A percentile compares a stretch with the other conserved stretches of the same genome.
phyloP scores from a whole-genome alignment of 2,329 filamentous ascomycete species.

The Hymenoscyphus linearis region DNA sequence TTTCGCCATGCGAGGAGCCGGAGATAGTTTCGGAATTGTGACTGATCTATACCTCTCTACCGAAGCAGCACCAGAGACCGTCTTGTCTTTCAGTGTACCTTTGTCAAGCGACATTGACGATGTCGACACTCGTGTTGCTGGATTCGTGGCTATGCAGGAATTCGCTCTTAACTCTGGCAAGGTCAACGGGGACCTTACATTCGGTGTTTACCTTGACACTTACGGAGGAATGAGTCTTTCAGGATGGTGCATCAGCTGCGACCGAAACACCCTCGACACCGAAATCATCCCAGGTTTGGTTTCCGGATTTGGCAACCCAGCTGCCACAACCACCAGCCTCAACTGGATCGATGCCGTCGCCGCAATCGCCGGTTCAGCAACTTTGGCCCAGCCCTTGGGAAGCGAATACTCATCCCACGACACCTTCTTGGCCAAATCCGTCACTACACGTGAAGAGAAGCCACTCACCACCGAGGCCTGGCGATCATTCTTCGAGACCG shows the following conservation, averaged over 20 bases:
- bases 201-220: constrained; percentile 38
- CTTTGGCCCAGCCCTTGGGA: constrained; percentile 37
- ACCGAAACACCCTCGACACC: constrained; percentile 33
- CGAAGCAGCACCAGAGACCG: constrained; percentile 1
- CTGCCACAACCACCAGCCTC: neutral
- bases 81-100: constrained; percentile 14
- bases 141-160: constrained; percentile 38
- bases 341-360: constrained; percentile 6
- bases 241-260: constrained; percentile 38
- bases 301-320: constrained; percentile 27
- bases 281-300: constrained; percentile 35
- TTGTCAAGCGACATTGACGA: constrained; percentile 11
- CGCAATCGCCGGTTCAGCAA: constrained; percentile 1
- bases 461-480: constrained; percentile 1
- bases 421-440: constrained; percentile 53
- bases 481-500: neutral
- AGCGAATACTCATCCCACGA: constrained; percentile 29
- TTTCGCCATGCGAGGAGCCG: constrained; percentile 33
- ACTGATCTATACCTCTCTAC: constrained; percentile 25
- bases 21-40: constrained; percentile 34
- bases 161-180: constrained; percentile 36
- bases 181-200: constrained; percentile 37
- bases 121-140: constrained; percentile 16
- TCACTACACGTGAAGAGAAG: constrained; percentile 26
- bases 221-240: constrained; percentile 31